Evolutionary conservation across 148 eudicot genomes (phyloP).

Genomic region (Limonium bicolor): DNA sequence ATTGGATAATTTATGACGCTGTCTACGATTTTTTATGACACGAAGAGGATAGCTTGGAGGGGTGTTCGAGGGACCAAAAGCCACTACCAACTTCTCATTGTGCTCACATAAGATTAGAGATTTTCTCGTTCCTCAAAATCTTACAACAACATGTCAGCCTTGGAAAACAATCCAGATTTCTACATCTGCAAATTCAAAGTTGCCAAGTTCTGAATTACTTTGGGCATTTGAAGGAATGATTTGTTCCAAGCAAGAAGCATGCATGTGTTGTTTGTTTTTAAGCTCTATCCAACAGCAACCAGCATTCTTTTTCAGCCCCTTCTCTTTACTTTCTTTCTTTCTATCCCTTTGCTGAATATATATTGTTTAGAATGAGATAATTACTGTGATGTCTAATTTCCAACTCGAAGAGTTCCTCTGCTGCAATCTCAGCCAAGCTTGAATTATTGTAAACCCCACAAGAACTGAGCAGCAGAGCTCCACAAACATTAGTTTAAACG

Average conservation of each 20-base stretch:
- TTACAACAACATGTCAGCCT: conserved; percentile 44
- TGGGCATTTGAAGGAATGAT: conserved; percentile 40
- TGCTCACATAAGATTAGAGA: conserved; percentile 68
- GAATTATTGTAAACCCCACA: conserved; percentile 36
- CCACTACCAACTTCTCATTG: conserved; percentile 68
- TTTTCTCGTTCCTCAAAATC: conserved; percentile 80
- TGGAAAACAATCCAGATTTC: conserved; percentile 29
- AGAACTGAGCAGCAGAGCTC: conserved; percentile 59
- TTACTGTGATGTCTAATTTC: conserved; percentile 61
- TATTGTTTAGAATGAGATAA: conserved; percentile 47
- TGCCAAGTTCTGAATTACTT: conserved; percentile 30
- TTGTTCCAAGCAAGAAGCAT: conserved; percentile 54
- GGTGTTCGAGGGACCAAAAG: conserved; percentile 41
- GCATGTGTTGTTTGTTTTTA: conserved; percentile 57
- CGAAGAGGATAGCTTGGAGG: conserved; percentile 45
- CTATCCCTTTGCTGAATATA: conserved; percentile 48
- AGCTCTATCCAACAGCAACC: conserved; percentile 79
- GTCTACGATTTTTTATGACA: conserved; percentile 64
- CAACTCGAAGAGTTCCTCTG: conserved; percentile 39
- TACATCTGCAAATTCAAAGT: conserved; percentile 37
- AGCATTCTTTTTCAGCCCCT: conserved; percentile 51
- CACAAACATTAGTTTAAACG: conserved; percentile 59
- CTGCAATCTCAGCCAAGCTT: conserved; percentile 47
- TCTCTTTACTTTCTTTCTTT: conserved; percentile 37
- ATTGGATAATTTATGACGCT: conserved; percentile 49